Base-by-base conservation (phyloP, 495 filamentous ascomycete genomes). In the Penicillium subrubescens region DNA sequence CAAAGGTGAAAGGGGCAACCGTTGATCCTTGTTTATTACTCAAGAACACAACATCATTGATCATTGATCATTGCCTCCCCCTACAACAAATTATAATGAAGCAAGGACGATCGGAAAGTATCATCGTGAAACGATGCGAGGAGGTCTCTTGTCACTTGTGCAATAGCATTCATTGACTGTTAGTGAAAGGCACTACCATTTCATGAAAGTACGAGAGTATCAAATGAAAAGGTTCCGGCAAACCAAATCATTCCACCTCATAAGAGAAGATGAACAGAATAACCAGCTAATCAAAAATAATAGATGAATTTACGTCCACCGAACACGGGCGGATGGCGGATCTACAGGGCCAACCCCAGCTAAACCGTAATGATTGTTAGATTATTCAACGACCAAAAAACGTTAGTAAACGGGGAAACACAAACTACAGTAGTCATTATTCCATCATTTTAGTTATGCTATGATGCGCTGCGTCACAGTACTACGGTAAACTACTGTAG, bases 31-130 rank as follows among this genome's bases (percentile, higher is more conserved):
- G 14, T 12, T 51, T 11, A 2, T 15, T 12, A 12, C 19, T 23
- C 19, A 12, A 7, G 21, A 48, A 8, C 12, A 48, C 21, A 25
- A 10, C 10, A 21, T 44, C 44, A 48, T 48, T 48, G 44, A 21
- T 44, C 44, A 48, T 48, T 48, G 44, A 48, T 48, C 44, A 63
- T 65, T 39, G 23, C 25, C 46, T 48, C 17, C 29, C 21, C 44
- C 21, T 56, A 62, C 67, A 68, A 61, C 56, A 48, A 65, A 75
- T 71, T 76, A 77, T 71, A 73, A 72, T 63, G 66, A 81, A 78
- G 77, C 77, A 81, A 81, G 78, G 78, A 77, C 65, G 60, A 8
- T 15, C 37, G 52, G 59, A 65, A 61, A 61, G 65, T 64, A 55
- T 55, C 66, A 63, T 64, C 61, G 37, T 66, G 65, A 67, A 62